phyloP scores from a whole-genome alignment of 78 protist species.

The Cavenderia fasciculata region DNA sequence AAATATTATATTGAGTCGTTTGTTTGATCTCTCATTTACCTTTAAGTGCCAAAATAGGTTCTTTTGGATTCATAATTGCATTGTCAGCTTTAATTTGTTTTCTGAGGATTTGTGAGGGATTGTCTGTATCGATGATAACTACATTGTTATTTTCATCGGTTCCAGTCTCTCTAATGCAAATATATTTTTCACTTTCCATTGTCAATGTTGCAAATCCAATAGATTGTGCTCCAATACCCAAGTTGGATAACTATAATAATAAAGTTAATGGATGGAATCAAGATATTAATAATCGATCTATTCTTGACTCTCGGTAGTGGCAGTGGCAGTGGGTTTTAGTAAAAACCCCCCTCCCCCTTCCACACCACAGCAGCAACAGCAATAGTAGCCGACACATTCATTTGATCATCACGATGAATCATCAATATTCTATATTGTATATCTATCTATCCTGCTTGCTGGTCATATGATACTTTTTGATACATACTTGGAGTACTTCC shows the following conservation, averaged over 20 bases:
- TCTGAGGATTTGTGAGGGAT: conserved; percentile 82
- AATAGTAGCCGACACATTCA: no score
- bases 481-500: conserved; percentile 78
- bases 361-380: no score
- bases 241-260: conserved; percentile 55
- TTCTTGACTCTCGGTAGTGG: no score
- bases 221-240: conserved; percentile 84
- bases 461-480: not conserved
- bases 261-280: not conserved
- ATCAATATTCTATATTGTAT: not conserved
- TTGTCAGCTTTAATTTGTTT: conserved; percentile 95
- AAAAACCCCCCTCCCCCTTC: no score
- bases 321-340: not conserved
- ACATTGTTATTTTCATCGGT: conserved; percentile 74
- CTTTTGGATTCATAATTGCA: conserved; percentile 97
- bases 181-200: conserved; percentile 95
- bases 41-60: conserved; percentile 95
- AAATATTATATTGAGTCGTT: not conserved
- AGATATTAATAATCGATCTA: not conserved
- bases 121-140: conserved; percentile 91
- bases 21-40: conserved; percentile 70
- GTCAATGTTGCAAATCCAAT: conserved; percentile 93
- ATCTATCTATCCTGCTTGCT: not conserved
- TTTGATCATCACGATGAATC: no score
- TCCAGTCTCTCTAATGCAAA: conserved; percentile 95